Conservation (phyloP, 2,329 filamentous ascomycete species). For the Xylaria polymorpha region DNA sequence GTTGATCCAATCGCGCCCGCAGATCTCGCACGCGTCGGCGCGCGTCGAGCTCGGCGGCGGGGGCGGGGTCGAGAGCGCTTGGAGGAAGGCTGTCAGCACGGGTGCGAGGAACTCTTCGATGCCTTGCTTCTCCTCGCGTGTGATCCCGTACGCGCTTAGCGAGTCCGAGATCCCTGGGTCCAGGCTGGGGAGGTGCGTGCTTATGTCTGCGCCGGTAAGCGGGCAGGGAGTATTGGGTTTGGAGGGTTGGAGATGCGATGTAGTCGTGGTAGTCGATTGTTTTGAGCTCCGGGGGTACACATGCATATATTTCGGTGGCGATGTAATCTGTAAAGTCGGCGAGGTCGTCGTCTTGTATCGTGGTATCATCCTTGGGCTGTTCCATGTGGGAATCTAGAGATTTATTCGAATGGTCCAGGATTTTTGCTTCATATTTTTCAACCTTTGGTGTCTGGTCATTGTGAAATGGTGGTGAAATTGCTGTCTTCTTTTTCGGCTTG, state of each 20-base stretch:
- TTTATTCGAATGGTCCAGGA: background rate
- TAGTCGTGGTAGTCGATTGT: constrained; percentile 70
- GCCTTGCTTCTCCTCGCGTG: constrained; percentile 58
- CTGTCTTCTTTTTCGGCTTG: constrained; percentile 51
- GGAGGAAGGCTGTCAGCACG: constrained; percentile 72
- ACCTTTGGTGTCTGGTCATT: background rate
- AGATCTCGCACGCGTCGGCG: constrained; percentile 76
- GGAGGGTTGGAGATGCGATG: constrained; percentile 61
- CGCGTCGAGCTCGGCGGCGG: constrained; percentile 71
- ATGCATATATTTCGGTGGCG: constrained; percentile 73
- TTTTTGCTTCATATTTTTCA: background rate
- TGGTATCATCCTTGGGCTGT: constrained; percentile 16
- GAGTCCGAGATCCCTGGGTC: constrained; percentile 73
- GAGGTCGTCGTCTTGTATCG: constrained; percentile 68
- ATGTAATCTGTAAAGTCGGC: constrained; percentile 87
- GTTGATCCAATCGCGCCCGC: constrained; percentile 77
- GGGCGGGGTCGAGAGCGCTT: constrained; percentile 67
- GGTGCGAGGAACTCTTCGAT: constrained; percentile 70
- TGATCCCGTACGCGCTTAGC: constrained; percentile 73
- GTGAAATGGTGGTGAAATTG: constrained; percentile 22
- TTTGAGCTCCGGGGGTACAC: constrained; percentile 70
- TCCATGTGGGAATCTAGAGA: background rate
- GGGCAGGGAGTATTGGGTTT: constrained; percentile 69
- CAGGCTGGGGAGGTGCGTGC: constrained; percentile 64
- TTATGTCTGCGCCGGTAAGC: constrained; percentile 62